A percentile compares a stretch with the other conserved stretches of the same genome.
Evolutionary conservation across 2,329 filamentous ascomycete species (phyloP).

Genomic region (Chrysosporium queenslandicum): DNA sequence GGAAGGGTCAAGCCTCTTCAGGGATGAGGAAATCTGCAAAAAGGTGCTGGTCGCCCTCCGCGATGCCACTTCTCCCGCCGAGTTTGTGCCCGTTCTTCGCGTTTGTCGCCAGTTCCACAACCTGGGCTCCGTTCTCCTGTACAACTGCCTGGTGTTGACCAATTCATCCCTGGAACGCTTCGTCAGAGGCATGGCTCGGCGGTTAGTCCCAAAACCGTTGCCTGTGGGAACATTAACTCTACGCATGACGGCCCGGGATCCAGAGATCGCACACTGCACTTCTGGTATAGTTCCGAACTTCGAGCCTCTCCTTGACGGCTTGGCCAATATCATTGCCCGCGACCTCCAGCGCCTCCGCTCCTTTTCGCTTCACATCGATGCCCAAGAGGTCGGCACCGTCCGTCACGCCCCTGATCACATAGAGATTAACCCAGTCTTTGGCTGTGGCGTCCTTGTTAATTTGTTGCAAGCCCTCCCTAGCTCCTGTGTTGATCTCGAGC

Average conservation of each 20-base stretch:
- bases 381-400: neutral
- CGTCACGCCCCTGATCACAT: neutral
- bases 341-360: neutral
- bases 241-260: neutral
- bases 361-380: conserved; percentile 2
- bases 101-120: conserved; percentile 6
- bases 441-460: neutral
- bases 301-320: neutral
- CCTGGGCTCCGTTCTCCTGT: neutral
- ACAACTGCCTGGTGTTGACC: neutral
- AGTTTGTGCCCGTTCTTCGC: conserved; percentile 5
- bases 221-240: conserved; percentile 9
- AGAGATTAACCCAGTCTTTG: conserved; percentile 4
- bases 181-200: neutral
- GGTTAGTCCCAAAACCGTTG: neutral
- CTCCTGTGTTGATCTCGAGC: conserved; percentile 12
- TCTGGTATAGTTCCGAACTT: neutral
- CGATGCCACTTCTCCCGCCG: neutral
- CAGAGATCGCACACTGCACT: neutral
- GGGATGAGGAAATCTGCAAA: neutral
- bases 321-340: conserved; percentile 2
- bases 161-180: neutral
- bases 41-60: neutral
- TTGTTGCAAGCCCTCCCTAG: conserved; percentile 10
- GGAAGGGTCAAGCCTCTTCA: neutral